Evolutionary conservation across 148 eudicot species (phyloP), one percentile per base, ranked within the genome.

Genomic region (Amaranthus cruentus): DNA sequence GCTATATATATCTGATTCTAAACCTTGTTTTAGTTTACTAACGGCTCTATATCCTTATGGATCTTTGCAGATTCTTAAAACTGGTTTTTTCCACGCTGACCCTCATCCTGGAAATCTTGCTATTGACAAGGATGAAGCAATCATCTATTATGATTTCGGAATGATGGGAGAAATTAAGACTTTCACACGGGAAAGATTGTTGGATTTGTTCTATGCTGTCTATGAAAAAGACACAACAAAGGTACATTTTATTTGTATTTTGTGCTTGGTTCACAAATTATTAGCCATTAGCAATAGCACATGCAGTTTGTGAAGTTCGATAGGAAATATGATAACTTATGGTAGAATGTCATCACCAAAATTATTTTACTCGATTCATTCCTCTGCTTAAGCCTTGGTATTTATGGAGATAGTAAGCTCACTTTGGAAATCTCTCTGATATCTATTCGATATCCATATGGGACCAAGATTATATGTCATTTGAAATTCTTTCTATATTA

Each of bases 61-160:
- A 51, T 54, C 70, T 4, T 50, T 66, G 70, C 88, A 96, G 99
- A 96, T 96, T 80, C 85, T 96, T 53, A 96, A 75, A 82, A 96
- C 97, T 11, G 99, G 99, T 65, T 96, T 96, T 85, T 96, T 96
- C 74, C 99, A 96, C 69, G 99, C 99, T 28, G 99, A 96, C 85
- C 99, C 99, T 76, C 99, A 92, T 78, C 99, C 99, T 49, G 99
- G 99, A 78, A 96, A 96, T 82, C 94, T 96, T 86, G 99, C 99
- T 47, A 87, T 96, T 80, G 99, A 92, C 76, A 78, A 81, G 46
- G 99, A 96, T 76, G 94, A 96, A 89, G 85, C 97, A 69, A 84
- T 92, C 78, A 92, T 96, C 73, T 96, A 92, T 76, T 96, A 96
- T 66, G 99, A 96, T 79, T 96, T 96, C 69, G 99, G 99, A 73